Evolutionary conservation across 2,329 filamentous ascomycete genomes (phyloP).

Genomic region (Microsporum ferrugineum): DNA sequence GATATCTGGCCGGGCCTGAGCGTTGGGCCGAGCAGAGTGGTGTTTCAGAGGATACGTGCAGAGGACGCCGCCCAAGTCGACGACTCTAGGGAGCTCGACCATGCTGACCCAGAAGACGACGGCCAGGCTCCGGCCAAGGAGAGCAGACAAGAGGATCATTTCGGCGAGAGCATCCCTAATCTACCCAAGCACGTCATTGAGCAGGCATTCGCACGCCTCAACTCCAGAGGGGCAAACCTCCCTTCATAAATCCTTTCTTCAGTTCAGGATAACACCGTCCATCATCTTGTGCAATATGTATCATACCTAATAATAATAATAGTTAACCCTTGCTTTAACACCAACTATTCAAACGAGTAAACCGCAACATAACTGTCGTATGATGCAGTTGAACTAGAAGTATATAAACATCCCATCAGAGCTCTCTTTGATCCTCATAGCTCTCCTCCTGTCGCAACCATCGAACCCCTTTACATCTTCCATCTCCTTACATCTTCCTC

Average conservation of each 20-base stretch:
- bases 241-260: neutral
- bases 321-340: neutral
- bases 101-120: neutral
- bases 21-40: slow-evolving; percentile 42
- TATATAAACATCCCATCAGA: slow-evolving; percentile 9
- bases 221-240: slow-evolving; percentile 10
- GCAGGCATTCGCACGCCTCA: slow-evolving; percentile 31
- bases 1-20: slow-evolving; percentile 75
- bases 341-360: neutral
- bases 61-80: slow-evolving; percentile 18
- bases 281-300: neutral
- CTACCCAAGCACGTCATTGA: slow-evolving; percentile 34
- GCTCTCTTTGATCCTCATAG: slow-evolving; percentile 14
- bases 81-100: neutral
- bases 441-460: neutral
- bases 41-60: slow-evolving; percentile 28
- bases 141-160: neutral
- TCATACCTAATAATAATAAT: neutral
- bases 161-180: slow-evolving; percentile 26
- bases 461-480: neutral
- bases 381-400: neutral
- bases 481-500: neutral
- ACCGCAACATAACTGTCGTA: neutral
- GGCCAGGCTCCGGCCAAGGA: neutral
- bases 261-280: neutral